phyloP scores from a whole-genome alignment of 805 yeast genomes.

The Ogataea kodamae region DNA sequence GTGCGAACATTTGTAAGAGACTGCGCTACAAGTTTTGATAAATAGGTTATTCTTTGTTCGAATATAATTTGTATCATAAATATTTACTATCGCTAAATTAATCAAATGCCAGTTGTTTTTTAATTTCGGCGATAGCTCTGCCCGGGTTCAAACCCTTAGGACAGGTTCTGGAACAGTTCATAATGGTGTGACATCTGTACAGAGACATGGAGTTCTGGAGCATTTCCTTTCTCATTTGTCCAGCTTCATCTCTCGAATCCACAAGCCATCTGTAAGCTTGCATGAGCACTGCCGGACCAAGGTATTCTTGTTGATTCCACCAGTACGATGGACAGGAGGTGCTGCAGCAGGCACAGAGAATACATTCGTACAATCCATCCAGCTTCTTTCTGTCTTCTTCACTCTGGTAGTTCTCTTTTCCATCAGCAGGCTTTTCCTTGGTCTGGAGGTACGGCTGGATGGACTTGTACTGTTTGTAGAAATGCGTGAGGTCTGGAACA shows the following conservation, averaged over 20 bases:
- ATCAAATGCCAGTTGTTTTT: constrained; percentile 85
- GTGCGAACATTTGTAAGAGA: constrained; percentile 1
- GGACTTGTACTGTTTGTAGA: constrained; percentile 97
- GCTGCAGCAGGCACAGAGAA: constrained; percentile 97
- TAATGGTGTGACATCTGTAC: constrained; percentile 98
- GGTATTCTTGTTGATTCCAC: constrained; percentile 99
- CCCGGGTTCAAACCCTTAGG: constrained; percentile 99
- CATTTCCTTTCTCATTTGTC: constrained; percentile 75
- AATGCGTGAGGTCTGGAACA: constrained; percentile 96
- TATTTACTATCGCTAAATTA: constrained; percentile 27
- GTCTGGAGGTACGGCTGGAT: constrained; percentile 96
- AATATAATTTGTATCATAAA: constrained; percentile 5
- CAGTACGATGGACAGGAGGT: constrained; percentile 99
- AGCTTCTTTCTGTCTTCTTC: constrained; percentile 91
- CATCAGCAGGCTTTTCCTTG: constrained; percentile 71
- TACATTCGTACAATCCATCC: constrained; percentile 97
- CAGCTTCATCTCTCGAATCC: constrained; percentile 94
- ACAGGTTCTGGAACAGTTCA: constrained; percentile 98
- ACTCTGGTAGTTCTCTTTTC: constrained; percentile 88
- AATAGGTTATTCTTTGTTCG: neutral
- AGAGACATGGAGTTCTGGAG: constrained; percentile 95
- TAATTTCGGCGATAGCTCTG: constrained; percentile 93
- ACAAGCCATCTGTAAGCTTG: constrained; percentile 99
- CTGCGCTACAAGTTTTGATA: neutral
- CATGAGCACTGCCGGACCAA: constrained; percentile 98